phyloP scores from a whole-genome alignment of 73 alveolate genomes.

The Paramecium pentaurelia region DNA sequence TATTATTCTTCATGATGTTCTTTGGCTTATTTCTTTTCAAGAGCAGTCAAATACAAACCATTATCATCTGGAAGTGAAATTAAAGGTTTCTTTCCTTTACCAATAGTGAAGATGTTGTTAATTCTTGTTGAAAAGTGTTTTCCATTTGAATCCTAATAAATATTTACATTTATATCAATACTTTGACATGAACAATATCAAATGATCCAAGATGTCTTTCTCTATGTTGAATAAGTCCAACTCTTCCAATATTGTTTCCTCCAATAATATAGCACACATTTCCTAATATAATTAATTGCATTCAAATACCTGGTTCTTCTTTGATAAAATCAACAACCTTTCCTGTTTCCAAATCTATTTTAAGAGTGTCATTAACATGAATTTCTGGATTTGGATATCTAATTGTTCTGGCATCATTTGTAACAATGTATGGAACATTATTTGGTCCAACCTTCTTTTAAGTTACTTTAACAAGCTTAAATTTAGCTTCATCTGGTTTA shows the following conservation, averaged over 20 bases:
- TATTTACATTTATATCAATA: neutral
- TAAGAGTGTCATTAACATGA: conserved; percentile 85
- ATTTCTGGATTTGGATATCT: conserved; percentile 98
- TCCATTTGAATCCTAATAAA: conserved; percentile 84
- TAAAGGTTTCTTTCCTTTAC: conserved; percentile 93
- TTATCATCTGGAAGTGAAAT: conserved; percentile 83
- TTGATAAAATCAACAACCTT: conserved; percentile 86
- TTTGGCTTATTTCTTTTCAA: conserved; percentile 51
- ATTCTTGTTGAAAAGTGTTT: conserved; percentile 94
- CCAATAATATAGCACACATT: conserved; percentile 79
- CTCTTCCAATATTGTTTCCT: conserved; percentile 94
- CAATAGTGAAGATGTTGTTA: conserved; percentile 93
- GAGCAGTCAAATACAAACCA: conserved; percentile 66
- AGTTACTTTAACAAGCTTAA: conserved; percentile 96
- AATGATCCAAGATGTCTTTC: conserved; percentile 97
- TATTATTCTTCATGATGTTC: neutral
- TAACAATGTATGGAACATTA: conserved; percentile 95
- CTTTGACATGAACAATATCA: conserved; percentile 87
- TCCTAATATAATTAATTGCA: conserved; percentile 39
- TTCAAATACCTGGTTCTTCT: conserved; percentile 66
- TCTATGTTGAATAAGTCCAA: conserved; percentile 87
- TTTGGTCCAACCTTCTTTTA: conserved; percentile 91
- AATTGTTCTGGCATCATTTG: conserved; percentile 98
- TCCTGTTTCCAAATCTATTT: conserved; percentile 69
- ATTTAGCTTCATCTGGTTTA: conserved; percentile 62